Evolutionary conservation across 1,139 yeast species (phyloP).

Genomic region (Starmera stellimalicola): DNA sequence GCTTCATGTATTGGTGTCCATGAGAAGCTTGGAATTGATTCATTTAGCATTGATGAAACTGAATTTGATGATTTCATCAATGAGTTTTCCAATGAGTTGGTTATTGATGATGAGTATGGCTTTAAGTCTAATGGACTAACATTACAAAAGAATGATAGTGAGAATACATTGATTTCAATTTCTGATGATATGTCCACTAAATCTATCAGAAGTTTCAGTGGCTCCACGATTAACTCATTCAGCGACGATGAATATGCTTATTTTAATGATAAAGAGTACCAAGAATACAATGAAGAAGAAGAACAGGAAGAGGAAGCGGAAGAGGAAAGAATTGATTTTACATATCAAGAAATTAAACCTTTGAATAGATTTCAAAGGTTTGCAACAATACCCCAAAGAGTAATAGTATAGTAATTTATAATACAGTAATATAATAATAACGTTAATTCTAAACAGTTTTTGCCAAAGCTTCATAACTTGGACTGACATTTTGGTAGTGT

Average conservation of each 20-base stretch:
- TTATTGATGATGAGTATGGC: not conserved
- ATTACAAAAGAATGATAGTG: constrained; percentile 10
- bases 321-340: constrained; percentile 9
- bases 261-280: too few relatives aligned
- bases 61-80: constrained; percentile 1
- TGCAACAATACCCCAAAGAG: too few relatives aligned
- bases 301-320: constrained; percentile 1
- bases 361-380: constrained; percentile 3
- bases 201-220: constrained; percentile 11
- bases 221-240: constrained; percentile 8
- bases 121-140: not conserved
- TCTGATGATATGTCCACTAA: not conserved
- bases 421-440: not conserved
- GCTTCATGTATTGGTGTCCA: constrained; percentile 49
- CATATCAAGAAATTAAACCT: constrained; percentile 15
- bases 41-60: constrained; percentile 13
- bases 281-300: too few relatives aligned
- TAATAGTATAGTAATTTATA: too few relatives aligned
- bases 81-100: not conserved
- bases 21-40: constrained; percentile 18
- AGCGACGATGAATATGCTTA: constrained; percentile 4
- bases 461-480: constrained; percentile 46
- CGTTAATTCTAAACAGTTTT: constrained; percentile 23
- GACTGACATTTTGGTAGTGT: constrained; percentile 45
- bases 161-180: constrained; percentile 9